Conservation (phyloP, 441 rosid species). For the Capsella rubella region DNA sequence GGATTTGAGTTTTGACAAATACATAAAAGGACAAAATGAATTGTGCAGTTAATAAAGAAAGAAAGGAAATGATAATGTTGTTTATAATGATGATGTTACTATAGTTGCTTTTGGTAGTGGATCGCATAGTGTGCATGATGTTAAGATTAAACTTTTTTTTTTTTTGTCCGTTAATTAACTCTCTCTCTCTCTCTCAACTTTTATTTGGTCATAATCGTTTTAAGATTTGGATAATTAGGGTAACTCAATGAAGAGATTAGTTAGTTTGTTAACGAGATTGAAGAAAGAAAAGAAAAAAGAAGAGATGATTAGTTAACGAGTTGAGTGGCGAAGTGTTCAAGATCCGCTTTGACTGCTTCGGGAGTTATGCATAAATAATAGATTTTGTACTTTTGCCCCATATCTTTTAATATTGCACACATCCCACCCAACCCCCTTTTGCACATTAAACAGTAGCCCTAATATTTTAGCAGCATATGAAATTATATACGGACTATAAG, state of each 20-base stretch:
- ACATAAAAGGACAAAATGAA: conserved; percentile 28
- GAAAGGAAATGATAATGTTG: conserved; percentile 44
- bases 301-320: conserved; percentile 26
- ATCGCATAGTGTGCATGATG: conserved; percentile 35
- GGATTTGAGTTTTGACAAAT: conserved; percentile 50
- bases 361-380: conserved; percentile 38
- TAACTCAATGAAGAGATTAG: conserved; percentile 13
- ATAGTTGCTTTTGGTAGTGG: conserved; percentile 42
- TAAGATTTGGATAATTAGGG: background rate
- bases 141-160: conserved; percentile 34
- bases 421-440: conserved; percentile 24
- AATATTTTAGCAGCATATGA: background rate
- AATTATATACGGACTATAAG: background rate
- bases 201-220: background rate
- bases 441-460: background rate
- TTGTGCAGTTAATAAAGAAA: conserved; percentile 24
- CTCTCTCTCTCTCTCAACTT: background rate
- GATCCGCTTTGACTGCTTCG: conserved; percentile 49
- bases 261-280: conserved; percentile 33
- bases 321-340: conserved; percentile 44
- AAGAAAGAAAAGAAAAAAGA: conserved; percentile 20
- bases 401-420: conserved; percentile 15
- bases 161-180: background rate
- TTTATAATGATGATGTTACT: conserved; percentile 48
- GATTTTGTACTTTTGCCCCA: conserved; percentile 30